These are phyloP conservation scores for Polyporus arcularius DNA, from an alignment of 768 basidiomycete genomes.

Conservation along the genomic window DNA sequence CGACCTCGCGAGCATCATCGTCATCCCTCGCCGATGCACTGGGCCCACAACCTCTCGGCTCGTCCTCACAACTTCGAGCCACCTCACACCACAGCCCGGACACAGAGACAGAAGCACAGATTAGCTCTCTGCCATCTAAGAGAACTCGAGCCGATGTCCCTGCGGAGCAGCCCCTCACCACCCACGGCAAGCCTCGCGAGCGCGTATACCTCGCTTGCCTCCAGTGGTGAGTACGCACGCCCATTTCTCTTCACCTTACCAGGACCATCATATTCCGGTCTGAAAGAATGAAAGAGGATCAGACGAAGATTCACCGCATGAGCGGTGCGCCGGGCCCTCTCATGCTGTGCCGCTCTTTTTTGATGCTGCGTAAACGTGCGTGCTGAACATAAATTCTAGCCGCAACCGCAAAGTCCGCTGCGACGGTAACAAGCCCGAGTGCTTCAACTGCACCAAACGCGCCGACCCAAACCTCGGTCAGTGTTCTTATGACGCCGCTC, in stretches of 20 bases:
- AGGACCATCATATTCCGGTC: no score
- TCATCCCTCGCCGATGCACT: background rate
- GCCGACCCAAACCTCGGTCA: conserved; percentile 27
- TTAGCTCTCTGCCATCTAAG: background rate
- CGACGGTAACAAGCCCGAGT: conserved; percentile 75
- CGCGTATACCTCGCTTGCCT: conserved; percentile 79
- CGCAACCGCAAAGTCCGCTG: conserved; percentile 80
- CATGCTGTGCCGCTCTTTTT: background rate
- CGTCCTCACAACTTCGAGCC: background rate
- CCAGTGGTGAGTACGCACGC: conserved; percentile 59
- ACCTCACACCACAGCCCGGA: background rate
- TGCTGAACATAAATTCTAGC: conserved; percentile 38
- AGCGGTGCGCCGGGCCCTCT: background rate
- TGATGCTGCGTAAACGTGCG: background rate
- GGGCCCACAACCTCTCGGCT: background rate
- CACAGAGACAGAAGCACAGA: background rate
- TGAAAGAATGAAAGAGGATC: no score
- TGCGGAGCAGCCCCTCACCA: conserved; percentile 75
- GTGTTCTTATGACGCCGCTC: conserved; percentile 69
- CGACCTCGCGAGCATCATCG: background rate
- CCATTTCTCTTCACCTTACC: no score
- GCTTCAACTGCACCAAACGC: conserved; percentile 69
- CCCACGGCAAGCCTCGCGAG: conserved; percentile 74
- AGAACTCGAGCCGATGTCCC: conserved; percentile 53
- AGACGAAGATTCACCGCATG: no score